Evolutionary conservation across 1,284 basidiomycete species (phyloP).

Genomic region (Meira nashicola): DNA sequence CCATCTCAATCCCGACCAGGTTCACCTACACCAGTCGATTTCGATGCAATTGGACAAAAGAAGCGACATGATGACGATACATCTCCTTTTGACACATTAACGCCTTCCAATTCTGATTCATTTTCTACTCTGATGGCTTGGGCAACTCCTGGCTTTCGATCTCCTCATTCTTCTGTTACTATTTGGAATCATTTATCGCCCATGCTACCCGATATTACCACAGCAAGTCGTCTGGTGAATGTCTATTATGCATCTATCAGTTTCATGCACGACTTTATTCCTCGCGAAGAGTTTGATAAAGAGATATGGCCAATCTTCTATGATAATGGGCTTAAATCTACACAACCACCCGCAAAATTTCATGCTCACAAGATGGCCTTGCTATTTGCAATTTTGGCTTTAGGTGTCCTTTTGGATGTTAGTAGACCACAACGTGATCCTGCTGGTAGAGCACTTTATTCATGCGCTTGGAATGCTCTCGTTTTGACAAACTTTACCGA

Average conservation of each 20-base stretch:
- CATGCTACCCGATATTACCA: not conserved
- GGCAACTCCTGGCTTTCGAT: slow-evolving; percentile 13
- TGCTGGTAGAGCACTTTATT: not conserved
- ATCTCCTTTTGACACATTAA: not conserved
- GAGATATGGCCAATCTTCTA: slow-evolving; percentile 10
- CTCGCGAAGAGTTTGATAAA: slow-evolving; percentile 1
- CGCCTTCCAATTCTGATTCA: not conserved
- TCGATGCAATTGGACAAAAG: not conserved
- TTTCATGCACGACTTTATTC: slow-evolving; percentile 11
- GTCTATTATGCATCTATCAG: slow-evolving; percentile 6
- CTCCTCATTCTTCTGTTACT: slow-evolving; percentile 5
- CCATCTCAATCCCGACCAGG: not conserved
- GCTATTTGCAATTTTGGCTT: slow-evolving; percentile 5
- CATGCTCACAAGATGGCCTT: slow-evolving; percentile 13
- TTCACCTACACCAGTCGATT: slow-evolving; percentile 3
- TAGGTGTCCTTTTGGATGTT: slow-evolving; percentile 12
- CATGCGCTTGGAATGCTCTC: slow-evolving; percentile 10
- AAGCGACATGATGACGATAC: not conserved
- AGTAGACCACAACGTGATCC: not conserved
- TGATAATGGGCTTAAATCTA: not conserved
- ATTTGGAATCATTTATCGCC: slow-evolving; percentile 7
- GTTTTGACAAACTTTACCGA: slow-evolving; percentile 9
- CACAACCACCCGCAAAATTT: not conserved
- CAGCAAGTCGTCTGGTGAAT: not conserved
- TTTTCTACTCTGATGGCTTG: not conserved